phyloP scores from a whole-genome alignment of 1,139 yeast genomes.

The Lodderomyces beijingensis region DNA sequence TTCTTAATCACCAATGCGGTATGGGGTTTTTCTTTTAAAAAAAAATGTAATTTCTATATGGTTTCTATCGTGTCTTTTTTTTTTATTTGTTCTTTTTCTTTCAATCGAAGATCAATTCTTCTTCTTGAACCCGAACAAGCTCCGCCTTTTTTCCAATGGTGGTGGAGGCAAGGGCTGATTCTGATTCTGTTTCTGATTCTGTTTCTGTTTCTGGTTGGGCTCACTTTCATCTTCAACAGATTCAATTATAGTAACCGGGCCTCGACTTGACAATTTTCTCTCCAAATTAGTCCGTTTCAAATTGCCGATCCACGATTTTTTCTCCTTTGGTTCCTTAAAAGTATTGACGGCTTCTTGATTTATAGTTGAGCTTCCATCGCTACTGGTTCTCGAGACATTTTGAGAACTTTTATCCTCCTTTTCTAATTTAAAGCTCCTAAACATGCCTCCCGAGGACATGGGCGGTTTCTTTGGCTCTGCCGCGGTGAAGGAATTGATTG shows the following conservation, averaged over 20 bases:
- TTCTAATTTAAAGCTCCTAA: constrained; percentile 13
- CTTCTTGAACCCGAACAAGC: constrained; percentile 39
- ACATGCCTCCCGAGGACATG: constrained; percentile 7
- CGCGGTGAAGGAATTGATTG: constrained; percentile 14
- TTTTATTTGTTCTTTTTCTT: too few relatives aligned
- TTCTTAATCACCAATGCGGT: too few relatives aligned
- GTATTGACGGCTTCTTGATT: constrained; percentile 2
- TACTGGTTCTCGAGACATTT: constrained; percentile 9
- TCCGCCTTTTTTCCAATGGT: constrained; percentile 22
- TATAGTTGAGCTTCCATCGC: constrained; percentile 3
- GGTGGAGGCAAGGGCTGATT: constrained; percentile 1
- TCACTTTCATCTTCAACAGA: neutral
- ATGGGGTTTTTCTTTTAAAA: too few relatives aligned
- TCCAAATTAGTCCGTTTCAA: constrained; percentile 22
- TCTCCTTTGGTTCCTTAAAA: constrained; percentile 19
- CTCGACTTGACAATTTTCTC: constrained; percentile 1
- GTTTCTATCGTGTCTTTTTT: too few relatives aligned
- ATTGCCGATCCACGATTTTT: constrained; percentile 44
- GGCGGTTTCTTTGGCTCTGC: constrained; percentile 8
- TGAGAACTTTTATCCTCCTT: constrained; percentile 9
- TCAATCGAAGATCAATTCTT: constrained; percentile 12
- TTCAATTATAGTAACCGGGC: neutral
- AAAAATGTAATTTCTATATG: too few relatives aligned
- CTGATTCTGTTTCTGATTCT: neutral
- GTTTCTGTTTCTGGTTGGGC: neutral